Evolutionary conservation across 2,329 filamentous ascomycete genomes (phyloP), one percentile per base, ranked within the genome.

Genomic region (Aspergillus uvarum): DNA sequence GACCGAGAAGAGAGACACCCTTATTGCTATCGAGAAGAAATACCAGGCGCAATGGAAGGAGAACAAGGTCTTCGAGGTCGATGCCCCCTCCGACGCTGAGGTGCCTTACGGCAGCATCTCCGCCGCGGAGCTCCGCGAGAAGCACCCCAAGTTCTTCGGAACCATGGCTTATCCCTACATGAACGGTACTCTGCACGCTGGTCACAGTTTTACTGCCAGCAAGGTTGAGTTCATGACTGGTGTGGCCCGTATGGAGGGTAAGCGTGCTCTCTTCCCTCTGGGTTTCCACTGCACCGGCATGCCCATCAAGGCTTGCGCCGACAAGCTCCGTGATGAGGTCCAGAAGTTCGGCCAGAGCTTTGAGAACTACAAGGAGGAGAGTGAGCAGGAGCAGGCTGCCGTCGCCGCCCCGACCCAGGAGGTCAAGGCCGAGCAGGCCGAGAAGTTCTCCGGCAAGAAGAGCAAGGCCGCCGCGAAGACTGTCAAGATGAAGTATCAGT

Each of bases 271-370:
- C 56, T 97, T 95, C 75, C 95, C 95, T 59, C 89, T 95, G 72
- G 95, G 94, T 32, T 99, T 92, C 81, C 95, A 99, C 82, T 92
- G 90, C 79, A 98, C 94, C 0, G 95, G 95, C 69, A 96, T 99
- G 89, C 92, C 93, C 50, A 99, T 99, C 82, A 97, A 97, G 79
- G 93, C 95, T 5, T 96, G 91, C 71, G 92, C 95, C 57, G 94
- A 99, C 82, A 98, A 98, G 82, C 86, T 99, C 50, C 87, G 89
- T 60, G 87, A 91, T 63, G 95, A 99, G 79, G 89, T 98, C 59
- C 87, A 91, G 77, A 82, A 89, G 79, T 99, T 98, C 71, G 95
- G 95, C 22, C 80, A 89, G 73, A 87, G 92, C 71, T 98, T 98
- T 64, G 89, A 93, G 71, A 82, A 84, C 51, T 96, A 92, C 77